Evolutionary conservation across 2,329 filamentous ascomycete species (phyloP).

Genomic region (Aspergillus sp.): DNA sequence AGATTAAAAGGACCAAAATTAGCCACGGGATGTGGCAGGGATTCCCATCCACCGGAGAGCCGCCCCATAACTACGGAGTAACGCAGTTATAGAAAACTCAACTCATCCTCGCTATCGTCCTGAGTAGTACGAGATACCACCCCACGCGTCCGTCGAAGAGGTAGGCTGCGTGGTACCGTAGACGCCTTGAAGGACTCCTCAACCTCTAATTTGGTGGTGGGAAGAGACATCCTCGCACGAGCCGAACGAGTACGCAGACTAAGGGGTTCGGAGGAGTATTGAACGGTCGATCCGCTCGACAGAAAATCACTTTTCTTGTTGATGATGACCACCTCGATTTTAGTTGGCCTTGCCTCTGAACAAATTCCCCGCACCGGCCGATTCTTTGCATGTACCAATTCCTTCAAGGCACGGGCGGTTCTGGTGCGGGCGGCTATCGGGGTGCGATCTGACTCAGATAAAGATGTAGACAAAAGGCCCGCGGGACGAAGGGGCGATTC

Average conservation of each 20-base stretch:
- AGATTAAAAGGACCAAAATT: not conserved
- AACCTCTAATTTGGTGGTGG: not conserved
- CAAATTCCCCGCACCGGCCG: not conserved
- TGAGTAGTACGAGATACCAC: slow-evolving; percentile 30
- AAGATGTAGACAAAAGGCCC: slow-evolving; percentile 1
- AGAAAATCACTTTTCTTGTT: slow-evolving; percentile 19
- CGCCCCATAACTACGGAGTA: not conserved
- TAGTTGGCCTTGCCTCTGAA: not conserved
- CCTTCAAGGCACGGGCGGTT: slow-evolving; percentile 19
- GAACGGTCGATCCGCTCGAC: not conserved
- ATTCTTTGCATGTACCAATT: slow-evolving; percentile 2
- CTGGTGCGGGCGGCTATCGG: slow-evolving; percentile 21
- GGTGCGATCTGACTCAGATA: slow-evolving; percentile 9
- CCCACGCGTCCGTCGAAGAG: slow-evolving; percentile 7
- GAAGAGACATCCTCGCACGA: not conserved
- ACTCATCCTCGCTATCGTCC: slow-evolving; percentile 39
- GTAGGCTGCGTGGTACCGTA: not conserved
- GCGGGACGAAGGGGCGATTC: slow-evolving; percentile 4
- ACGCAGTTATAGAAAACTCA: slow-evolving; percentile 32
- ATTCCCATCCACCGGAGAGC: slow-evolving; percentile 4
- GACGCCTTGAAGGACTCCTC: too few species aligned
- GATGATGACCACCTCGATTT: slow-evolving; percentile 34
- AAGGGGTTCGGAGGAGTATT: slow-evolving; percentile 9
- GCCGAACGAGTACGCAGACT: slow-evolving; percentile 11
- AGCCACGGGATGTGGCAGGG: not conserved